Percentiles rank a stretch among this genome's conserved stretches.
These are phyloP conservation scores for Eutrema japonicum DNA, from an alignment of 345 rosid genomes.

Conservation along the genomic window DNA sequence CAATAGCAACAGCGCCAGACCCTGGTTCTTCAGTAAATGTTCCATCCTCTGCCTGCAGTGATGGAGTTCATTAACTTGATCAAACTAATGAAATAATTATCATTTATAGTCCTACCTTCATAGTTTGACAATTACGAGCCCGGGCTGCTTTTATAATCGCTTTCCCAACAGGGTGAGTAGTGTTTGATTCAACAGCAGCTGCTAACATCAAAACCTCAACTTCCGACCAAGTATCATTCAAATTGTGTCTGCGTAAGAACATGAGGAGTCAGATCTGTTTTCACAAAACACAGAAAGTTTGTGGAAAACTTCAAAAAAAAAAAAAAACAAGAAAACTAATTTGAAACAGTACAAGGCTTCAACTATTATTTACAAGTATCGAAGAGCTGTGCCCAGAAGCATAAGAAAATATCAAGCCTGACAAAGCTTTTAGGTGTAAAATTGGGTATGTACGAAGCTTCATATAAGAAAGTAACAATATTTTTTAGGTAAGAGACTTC, in stretches of 20 bases:
- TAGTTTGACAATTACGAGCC: slow-evolving; percentile 50
- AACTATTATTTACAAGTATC: background rate
- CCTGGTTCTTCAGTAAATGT: slow-evolving; percentile 95
- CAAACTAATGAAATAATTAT: background rate
- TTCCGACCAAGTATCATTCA: slow-evolving; percentile 55
- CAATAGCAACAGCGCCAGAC: slow-evolving; percentile 77
- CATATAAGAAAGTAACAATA: background rate
- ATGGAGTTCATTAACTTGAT: slow-evolving; percentile 23
- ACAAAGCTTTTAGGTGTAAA: background rate
- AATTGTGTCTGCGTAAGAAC: slow-evolving; percentile 55
- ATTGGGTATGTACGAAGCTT: slow-evolving; percentile 16
- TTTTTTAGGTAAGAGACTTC: slow-evolving; percentile 13
- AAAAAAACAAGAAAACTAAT: background rate
- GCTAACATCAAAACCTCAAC: slow-evolving; percentile 80
- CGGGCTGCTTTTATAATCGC: slow-evolving; percentile 87
- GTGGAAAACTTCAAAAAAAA: slow-evolving; percentile 9
- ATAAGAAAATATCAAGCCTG: background rate
- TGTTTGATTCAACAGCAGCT: slow-evolving; percentile 91
- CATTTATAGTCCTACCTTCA: slow-evolving; percentile 54
- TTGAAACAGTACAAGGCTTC: slow-evolving; percentile 5
- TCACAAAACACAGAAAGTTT: background rate
- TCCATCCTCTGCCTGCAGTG: slow-evolving; percentile 70
- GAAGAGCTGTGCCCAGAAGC: slow-evolving; percentile 3
- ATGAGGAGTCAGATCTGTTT: slow-evolving; percentile 22
- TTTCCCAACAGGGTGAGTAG: slow-evolving; percentile 93